Conservation (phyloP, 2,329 filamentous ascomycete species). For the Verticillium alfalfae region DNA sequence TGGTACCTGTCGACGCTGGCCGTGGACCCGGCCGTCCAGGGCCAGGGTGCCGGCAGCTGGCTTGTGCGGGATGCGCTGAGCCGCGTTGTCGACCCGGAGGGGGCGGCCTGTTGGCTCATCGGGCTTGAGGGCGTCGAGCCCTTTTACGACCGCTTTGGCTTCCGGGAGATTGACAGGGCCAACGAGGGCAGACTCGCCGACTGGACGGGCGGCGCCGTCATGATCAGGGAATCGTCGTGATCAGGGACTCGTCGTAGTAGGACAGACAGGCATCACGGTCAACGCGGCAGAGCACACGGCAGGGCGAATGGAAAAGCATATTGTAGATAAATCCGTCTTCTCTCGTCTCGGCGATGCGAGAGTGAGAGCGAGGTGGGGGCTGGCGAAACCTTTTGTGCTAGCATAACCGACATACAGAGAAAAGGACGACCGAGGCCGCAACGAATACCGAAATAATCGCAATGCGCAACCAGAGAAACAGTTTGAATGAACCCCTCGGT, state of each 20-base stretch:
- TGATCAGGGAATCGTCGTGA: slow-evolving; percentile 31
- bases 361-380: too few relatives aligned
- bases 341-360: too few relatives aligned
- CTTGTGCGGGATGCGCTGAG: slow-evolving; percentile 23
- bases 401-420: not conserved
- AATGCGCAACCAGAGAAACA: not conserved
- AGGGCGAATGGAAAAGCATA: too few relatives aligned
- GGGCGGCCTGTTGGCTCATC: slow-evolving; percentile 24
- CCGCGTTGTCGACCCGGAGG: slow-evolving; percentile 17
- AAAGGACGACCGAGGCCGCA: not conserved
- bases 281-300: too few relatives aligned
- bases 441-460: not conserved
- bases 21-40: slow-evolving; percentile 23
- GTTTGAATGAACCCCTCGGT: not conserved
- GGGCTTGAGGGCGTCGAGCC: slow-evolving; percentile 22
- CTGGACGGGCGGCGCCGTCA: slow-evolving; percentile 29
- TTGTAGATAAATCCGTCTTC: too few relatives aligned
- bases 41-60: slow-evolving; percentile 21
- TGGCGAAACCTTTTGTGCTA: too few relatives aligned
- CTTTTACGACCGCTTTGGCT: slow-evolving; percentile 26
- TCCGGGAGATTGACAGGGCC: slow-evolving; percentile 24
- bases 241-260: slow-evolving; percentile 14
- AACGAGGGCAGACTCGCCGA: slow-evolving; percentile 27
- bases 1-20: slow-evolving; percentile 29
- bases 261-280: not conserved